Evolutionary conservation across 495 filamentous ascomycete genomes (phyloP).

Genomic region (Trichoderma asperelloides): DNA sequence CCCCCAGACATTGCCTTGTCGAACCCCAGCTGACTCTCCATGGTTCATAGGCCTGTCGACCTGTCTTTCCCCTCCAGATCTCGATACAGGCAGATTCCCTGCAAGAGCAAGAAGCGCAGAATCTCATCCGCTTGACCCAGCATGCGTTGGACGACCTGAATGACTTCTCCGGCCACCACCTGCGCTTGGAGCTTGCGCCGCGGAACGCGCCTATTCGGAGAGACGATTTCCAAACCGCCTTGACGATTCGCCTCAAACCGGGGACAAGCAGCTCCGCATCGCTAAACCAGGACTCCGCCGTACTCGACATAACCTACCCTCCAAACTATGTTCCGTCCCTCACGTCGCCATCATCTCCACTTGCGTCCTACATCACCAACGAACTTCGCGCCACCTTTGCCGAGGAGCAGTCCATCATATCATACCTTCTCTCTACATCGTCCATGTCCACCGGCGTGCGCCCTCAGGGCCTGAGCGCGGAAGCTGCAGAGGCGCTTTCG

Average conservation of each 20-base stretch:
- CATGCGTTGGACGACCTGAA: constrained; percentile 85
- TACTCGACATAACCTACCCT: constrained; percentile 73
- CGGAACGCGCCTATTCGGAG: constrained; percentile 19
- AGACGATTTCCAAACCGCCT: constrained; percentile 35
- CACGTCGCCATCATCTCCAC: constrained; percentile 58
- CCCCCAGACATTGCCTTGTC: constrained; percentile 4
- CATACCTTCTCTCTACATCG: constrained; percentile 62
- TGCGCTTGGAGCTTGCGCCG: constrained; percentile 61
- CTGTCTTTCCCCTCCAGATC: constrained; percentile 80
- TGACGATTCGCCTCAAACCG: constrained; percentile 60
- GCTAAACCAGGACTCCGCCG: constrained; percentile 57
- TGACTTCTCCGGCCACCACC: constrained; percentile 84
- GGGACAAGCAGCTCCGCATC: constrained; percentile 52
- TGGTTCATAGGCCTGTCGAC: constrained; percentile 61
- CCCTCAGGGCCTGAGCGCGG: constrained; percentile 29
- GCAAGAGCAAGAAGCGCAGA: constrained; percentile 58
- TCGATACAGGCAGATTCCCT: constrained; percentile 63
- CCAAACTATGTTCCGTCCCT: constrained; percentile 61
- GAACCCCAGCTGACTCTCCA: neutral
- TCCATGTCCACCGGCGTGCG: constrained; percentile 40
- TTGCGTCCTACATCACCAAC: constrained; percentile 73
- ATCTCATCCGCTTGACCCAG: constrained; percentile 75
- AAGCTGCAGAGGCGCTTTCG: constrained; percentile 35
- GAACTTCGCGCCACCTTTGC: constrained; percentile 71
- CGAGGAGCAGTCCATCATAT: constrained; percentile 84